Base-by-base conservation (phyloP, 768 basidiomycete species). In the Lentinula guzmanii region DNA sequence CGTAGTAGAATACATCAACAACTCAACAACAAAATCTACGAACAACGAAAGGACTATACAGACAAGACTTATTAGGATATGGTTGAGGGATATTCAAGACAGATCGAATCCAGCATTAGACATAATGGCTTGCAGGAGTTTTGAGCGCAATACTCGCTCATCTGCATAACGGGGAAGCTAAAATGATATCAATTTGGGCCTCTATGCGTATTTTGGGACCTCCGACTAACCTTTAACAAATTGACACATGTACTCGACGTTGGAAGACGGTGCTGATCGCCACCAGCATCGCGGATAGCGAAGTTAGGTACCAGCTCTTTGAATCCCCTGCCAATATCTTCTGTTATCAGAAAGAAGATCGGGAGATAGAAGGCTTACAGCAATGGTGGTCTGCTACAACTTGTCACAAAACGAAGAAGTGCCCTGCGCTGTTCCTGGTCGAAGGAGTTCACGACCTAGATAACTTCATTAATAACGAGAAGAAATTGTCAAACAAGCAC, bases 241-340 rank as follows among this genome's bases (percentile, higher is more conserved):
- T 98, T 98, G 24, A 95, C 90, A 68, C 95, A 98, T 0, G 95
- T 93, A 61, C 93, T 91, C 4, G 89, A 80, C 0, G 88, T 89
- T 0, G 88, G 88, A 52, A 93, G 74, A 10, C 91, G 82, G 42
- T 79, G 74, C 65, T 90, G 78, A 70, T 98, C 93, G 1, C 70
- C 67, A 2, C 91, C 90, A 6, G 89, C 83, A 65, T 91, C 92
- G 2, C 93, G 85, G 57, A 99, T 95, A 1, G 87, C 86, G 67
- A 98, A 98, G 62, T 87, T 85, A 1, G 97, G 97, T 11, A 86
- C 78, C 4, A 99, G 82, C 69, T 94, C 91, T 65, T 87, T 86
- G 79, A 94, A 95, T 2, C 92, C 92, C 3, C 89, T 90, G 65
- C 4, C 54, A 41, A 51, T 31, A n/a, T 28, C 31, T 45, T 5